A percentile compares a stretch with the other conserved stretches of the same genome.
These are phyloP conservation scores for Thalassiosira mediterranea DNA, from an alignment of 352 stramenopile genomes.

Conservation along the genomic window DNA sequence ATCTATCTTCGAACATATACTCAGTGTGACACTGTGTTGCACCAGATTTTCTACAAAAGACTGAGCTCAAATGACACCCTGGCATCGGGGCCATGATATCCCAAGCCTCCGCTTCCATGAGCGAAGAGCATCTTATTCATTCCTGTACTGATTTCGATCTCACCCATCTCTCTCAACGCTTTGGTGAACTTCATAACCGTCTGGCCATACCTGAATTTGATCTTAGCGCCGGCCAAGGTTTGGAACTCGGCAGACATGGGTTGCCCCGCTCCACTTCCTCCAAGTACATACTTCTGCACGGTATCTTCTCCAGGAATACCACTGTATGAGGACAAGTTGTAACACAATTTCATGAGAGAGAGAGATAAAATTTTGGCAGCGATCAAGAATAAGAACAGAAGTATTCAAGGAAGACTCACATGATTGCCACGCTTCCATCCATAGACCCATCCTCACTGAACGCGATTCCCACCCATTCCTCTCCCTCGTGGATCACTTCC, in stretches of 20 bases:
- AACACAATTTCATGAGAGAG: too few species aligned
- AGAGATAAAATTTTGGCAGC: neutral
- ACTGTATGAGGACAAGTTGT: constrained; percentile 8
- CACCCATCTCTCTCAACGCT: neutral
- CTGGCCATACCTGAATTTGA: neutral
- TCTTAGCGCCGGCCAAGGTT: neutral
- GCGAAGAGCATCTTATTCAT: constrained; percentile 5
- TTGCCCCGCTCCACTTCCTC: neutral
- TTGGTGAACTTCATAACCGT: constrained; percentile 10
- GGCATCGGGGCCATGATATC: constrained; percentile 7
- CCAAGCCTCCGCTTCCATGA: neutral
- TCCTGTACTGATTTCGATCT: constrained; percentile 4
- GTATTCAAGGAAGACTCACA: constrained; percentile 16
- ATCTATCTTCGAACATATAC: constrained; percentile 4
- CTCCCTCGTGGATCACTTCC: constrained; percentile 19
- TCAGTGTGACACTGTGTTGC: neutral
- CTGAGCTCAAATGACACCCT: neutral
- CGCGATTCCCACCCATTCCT: constrained; percentile 24
- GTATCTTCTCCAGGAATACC: constrained; percentile 1
- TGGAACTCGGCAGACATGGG: neutral
- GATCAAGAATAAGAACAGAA: neutral
- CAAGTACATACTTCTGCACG: constrained; percentile 16
- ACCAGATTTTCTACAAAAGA: neutral
- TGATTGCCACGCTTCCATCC: constrained; percentile 32
- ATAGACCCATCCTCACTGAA: constrained; percentile 28